Percentiles rank a stretch among this genome's conserved stretches.
Conservation (phyloP, 768 basidiomycete genomes). For the Boletellus ananas region DNA sequence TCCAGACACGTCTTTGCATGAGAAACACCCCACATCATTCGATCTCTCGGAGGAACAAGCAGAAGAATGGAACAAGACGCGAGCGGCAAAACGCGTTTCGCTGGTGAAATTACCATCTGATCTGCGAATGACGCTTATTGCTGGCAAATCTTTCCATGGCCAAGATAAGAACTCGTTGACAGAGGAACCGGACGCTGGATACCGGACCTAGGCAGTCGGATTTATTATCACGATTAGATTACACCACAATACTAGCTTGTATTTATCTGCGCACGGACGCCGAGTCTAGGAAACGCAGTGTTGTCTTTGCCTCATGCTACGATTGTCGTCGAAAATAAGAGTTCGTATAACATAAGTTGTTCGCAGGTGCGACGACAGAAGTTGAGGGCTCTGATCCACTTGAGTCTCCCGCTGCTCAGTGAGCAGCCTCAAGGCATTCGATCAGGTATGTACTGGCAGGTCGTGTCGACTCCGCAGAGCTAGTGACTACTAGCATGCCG, state of each 20-base stretch:
- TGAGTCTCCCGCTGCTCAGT: no score
- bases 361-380: neutral
- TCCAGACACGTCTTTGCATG: conserved; percentile 33
- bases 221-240: neutral
- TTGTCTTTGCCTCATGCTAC: conserved; percentile 1
- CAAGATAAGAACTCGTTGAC: conserved; percentile 1
- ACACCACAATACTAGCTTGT: conserved; percentile 2
- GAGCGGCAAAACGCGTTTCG: conserved; percentile 81
- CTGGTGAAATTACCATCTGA: conserved; percentile 69
- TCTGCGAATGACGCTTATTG: conserved; percentile 29
- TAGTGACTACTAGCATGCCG: no score
- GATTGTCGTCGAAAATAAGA: conserved; percentile 1
- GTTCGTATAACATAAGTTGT: neutral
- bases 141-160: conserved; percentile 14
- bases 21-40: conserved; percentile 43
- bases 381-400: no score
- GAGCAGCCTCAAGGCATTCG: no score
- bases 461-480: no score
- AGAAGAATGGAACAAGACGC: conserved; percentile 87
- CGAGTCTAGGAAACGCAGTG: neutral
- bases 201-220: conserved; percentile 1
- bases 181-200: conserved; percentile 9
- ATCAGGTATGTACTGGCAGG: no score
- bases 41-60: conserved; percentile 64
- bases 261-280: conserved; percentile 6